Base-by-base conservation (phyloP, 2,329 filamentous ascomycete species). In the Alternaria arborescens region DNA sequence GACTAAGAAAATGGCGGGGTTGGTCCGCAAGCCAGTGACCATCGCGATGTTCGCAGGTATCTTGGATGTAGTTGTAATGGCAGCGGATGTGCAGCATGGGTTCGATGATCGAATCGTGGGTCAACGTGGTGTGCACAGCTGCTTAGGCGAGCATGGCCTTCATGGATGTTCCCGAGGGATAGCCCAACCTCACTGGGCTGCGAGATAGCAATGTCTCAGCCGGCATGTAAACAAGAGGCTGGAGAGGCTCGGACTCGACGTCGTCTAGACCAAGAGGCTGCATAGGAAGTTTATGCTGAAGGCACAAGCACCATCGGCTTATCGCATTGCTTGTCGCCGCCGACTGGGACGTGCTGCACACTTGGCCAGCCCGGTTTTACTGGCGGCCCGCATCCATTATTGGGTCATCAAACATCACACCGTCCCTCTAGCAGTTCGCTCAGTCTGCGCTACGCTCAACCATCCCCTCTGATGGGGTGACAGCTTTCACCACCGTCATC, bases 341-440 rank as follows among this genome's bases (percentile, higher is more conserved):
- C 40, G 14, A 38, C 32, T 48, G 52, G 58, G 38, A 58, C 53
- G 47, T 55, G 52, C 52, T 26, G 43, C 57, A 55, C 43, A 51
- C 41, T 43, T 52, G 50, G 41, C 42, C 48, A 40, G 24, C 14
- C 56, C 51, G 52, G 52, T 38, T 52, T 60, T 52, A 53, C 51
- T 43, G 51, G 38, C 40, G 50, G 36, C 34, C 46, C 56, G 30
- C 47, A 52, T 40, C 34, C 53, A 56, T 60, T 55, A 58, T 60
- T 62, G 54, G 53, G 55, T 51, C 62, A 52, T 55, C 59, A 52
- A 51, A 47, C 58, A 59, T 59, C 40, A 50, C 50, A 26, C 56
- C 47, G 47, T 34, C 60, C 47, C 47, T 38, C 20, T 52, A 46
- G 51, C 47, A 44, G 51, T 40, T 40, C 42, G 50, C 57, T 44